Evolutionary conservation across 2,329 filamentous ascomycete genomes (phyloP), one percentile per base, ranked within the genome.

Genomic region (Fusarium concolor): DNA sequence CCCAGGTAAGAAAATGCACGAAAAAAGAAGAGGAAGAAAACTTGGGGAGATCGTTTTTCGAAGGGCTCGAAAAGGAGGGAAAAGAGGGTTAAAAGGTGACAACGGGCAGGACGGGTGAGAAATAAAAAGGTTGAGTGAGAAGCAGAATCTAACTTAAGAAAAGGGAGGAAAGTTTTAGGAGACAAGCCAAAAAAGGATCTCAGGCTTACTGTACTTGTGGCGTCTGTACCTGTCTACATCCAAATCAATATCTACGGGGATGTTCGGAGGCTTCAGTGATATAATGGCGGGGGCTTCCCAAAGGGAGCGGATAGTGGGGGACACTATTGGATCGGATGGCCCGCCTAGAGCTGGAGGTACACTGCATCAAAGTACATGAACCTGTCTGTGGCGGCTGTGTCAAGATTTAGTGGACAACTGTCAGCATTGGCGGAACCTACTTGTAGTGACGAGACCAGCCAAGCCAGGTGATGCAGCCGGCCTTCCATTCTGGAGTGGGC

Each of bases 381-480:
- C 28, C 28, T 29, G 10, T 11, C 33, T 46, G 51, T 49, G 39
- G 44, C 29, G 51, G 52, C 51, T 66, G 56, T 66, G 65, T 56
- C 60, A 57, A 68, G 42, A 56, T 54, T 68, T 68, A 62, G 66
- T 58, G 56, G 69, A 66, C 66, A 58, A 67, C 61, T 62, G 65
- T 69, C 65, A 68, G 66, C 65, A 62, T 69, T 68, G 66, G 66
- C 65, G 45, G 57, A 62, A 54, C n/a, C n/a, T n/a, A n/a, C n/a
- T n/a, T n/a, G n/a, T n/a, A n/a, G n/a, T n/a, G n/a, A n/a, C n/a
- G n/a, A n/a, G n/a, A n/a, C n/a, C 39, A 26, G 24, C 24, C 24
- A 26, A 8, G 24, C 24, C 24, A 26, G 24, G 24, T 26, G 5
- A 26, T 26, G n/a, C n/a, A n/a, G n/a, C 24, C 24, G 10, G 28